Evolutionary conservation across 805 yeast species (phyloP), one percentile per base, ranked within the genome.

Genomic region (Wickerhamiella bombiphila): DNA sequence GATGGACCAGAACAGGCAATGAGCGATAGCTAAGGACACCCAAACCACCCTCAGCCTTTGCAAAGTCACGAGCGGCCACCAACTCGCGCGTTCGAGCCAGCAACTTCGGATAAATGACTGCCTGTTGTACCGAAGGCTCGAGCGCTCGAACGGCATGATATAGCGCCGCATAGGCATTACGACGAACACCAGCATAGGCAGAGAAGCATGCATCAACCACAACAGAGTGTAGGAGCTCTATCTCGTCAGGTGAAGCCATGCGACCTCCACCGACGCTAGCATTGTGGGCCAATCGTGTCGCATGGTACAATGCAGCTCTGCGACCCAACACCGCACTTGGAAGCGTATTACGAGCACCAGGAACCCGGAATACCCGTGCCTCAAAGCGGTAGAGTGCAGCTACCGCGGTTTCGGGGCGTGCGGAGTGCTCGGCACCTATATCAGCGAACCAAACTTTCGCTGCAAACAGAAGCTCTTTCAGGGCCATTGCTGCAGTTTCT

Each of bases 301-400:
- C 71, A 46, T 86, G 95, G 44, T 74, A 79, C 13, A 75, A 61
- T 38, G 75, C 79, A 11, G 83, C 64, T 38, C 93, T 67, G 0
- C 80, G 71, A 2, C 80, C 93, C n/a, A 83, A 53, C 2, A 80
- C 68, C 1, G 81, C 67, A 51, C 95, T 72, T 0, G 97, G 85
- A 45, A 65, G 77, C 2, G 85, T 81, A 42, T 77, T 74, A 4
- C 72, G 60, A 4, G 20, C 33, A 32, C 80, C 74, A 4, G 77
- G 69, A 3, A 80, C 59, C n/a, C 70, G 63, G 50, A 79, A 86
- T 7, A 74, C 61, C 28, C 68, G 66, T 32, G 69, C 69, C 38
- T 77, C 63, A 49, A 69, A 74, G 0, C 66, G 63, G 41, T 74
- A 70, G 34, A 72, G 71, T 24, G 76, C 62, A 26, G 61, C 60